phyloP scores from a whole-genome alignment of 345 rosid genomes.

The Hibiscus tridactylites region DNA sequence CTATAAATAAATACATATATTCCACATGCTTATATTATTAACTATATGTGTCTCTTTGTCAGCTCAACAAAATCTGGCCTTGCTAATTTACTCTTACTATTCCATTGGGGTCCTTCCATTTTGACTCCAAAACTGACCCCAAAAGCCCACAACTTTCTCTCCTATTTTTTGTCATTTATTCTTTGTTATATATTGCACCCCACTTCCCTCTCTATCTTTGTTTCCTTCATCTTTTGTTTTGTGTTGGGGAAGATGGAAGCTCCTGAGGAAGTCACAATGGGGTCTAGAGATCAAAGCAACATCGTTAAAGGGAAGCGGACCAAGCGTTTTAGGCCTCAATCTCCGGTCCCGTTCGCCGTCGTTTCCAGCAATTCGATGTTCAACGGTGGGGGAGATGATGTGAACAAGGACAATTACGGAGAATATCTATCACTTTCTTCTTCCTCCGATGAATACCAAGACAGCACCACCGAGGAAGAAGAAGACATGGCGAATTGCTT shows the following conservation, averaged over 20 bases:
- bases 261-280: constrained; percentile 29
- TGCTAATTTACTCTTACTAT: constrained; percentile 29
- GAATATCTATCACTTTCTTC: constrained; percentile 22
- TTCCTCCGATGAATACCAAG: constrained; percentile 20
- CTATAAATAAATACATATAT: not conserved
- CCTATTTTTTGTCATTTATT: constrained; percentile 5
- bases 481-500: constrained; percentile 93
- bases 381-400: constrained; percentile 20
- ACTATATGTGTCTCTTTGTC: not conserved
- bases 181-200: constrained; percentile 7
- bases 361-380: constrained; percentile 24
- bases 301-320: constrained; percentile 76
- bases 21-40: not conserved
- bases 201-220: not conserved
- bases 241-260: constrained; percentile 34
- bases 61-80: not conserved
- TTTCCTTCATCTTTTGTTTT: not conserved
- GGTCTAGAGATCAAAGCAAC: constrained; percentile 27
- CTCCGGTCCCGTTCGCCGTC: constrained; percentile 41
- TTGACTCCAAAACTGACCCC: constrained; percentile 21
- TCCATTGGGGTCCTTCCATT: constrained; percentile 20
- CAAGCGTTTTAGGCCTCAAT: constrained; percentile 60
- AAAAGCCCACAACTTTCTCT: constrained; percentile 3
- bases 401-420: not conserved
- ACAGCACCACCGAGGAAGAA: constrained; percentile 58